Evolutionary conservation across 2,329 filamentous ascomycete species (phyloP).

Genomic region (Annulohypoxylon truncatum): DNA sequence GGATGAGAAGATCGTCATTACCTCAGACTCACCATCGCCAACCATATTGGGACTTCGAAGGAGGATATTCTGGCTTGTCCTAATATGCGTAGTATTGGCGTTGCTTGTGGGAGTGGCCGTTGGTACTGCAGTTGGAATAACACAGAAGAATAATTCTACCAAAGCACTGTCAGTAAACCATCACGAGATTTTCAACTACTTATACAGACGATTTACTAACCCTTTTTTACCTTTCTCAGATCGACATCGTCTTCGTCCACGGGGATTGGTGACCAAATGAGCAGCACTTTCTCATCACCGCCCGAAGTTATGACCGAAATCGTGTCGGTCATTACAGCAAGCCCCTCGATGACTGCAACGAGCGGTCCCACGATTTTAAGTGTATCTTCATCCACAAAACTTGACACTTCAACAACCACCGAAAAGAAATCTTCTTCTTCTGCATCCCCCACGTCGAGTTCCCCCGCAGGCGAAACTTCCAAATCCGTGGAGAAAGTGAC

Average conservation of each 20-base stretch:
- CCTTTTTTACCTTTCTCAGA: background rate
- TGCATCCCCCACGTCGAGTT: background rate
- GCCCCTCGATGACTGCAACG: slow-evolving; percentile 3
- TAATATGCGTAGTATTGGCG: slow-evolving; percentile 33
- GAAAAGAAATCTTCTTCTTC: background rate
- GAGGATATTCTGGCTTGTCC: slow-evolving; percentile 33
- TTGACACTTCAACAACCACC: background rate
- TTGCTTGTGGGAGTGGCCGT: slow-evolving; percentile 38
- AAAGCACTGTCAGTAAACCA: slow-evolving; percentile 32
- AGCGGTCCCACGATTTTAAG: slow-evolving; percentile 2
- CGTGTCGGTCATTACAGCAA: slow-evolving; percentile 19
- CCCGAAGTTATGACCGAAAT: slow-evolving; percentile 30
- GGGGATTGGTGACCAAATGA: slow-evolving; percentile 27
- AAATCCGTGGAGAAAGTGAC: slow-evolving; percentile 11
- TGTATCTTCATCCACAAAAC: background rate
- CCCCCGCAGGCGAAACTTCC: background rate
- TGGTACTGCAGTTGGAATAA: slow-evolving; percentile 41
- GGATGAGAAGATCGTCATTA: slow-evolving; percentile 1
- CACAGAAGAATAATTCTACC: slow-evolving; percentile 23
- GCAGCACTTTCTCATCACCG: slow-evolving; percentile 21
- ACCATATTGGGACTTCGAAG: slow-evolving; percentile 35
- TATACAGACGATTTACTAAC: background rate
- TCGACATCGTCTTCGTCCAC: slow-evolving; percentile 14
- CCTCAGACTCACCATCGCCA: background rate
- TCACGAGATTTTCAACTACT: background rate